Percentiles rank a stretch among this genome's conserved stretches.
These are phyloP conservation scores for Calamus simplicifolius DNA, from an alignment of 176 grass and related monocot species.

Conservation along the genomic window DNA sequence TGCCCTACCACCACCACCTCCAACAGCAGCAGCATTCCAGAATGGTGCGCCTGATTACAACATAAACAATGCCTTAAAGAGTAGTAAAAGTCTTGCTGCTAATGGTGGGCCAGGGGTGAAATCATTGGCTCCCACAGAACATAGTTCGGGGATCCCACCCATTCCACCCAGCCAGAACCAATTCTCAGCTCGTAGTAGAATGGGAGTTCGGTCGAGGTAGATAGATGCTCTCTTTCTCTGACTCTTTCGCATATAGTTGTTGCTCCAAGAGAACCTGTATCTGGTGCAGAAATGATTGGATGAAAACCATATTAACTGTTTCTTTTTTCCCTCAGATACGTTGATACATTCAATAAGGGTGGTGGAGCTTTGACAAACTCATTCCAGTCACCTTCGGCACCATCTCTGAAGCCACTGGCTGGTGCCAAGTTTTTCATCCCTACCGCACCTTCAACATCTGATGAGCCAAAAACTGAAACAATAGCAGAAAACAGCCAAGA, in stretches of 20 bases:
- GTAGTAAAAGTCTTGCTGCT: constrained; percentile 20
- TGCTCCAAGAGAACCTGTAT: too few species aligned
- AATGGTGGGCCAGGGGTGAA: constrained; percentile 34
- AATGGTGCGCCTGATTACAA: constrained; percentile 57
- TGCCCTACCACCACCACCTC: constrained; percentile 71
- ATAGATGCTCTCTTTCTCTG: too few species aligned
- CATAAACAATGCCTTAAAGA: constrained; percentile 36
- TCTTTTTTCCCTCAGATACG: constrained; percentile 45
- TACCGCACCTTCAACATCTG: constrained; percentile 10
- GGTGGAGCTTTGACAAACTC: constrained; percentile 30
- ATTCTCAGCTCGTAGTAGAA: constrained; percentile 75
- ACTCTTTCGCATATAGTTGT: too few species aligned
- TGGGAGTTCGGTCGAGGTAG: constrained; percentile 83
- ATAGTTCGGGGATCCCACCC: constrained; percentile 59
- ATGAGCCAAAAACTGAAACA: constrained; percentile 35
- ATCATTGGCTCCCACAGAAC: constrained; percentile 32
- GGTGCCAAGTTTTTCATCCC: constrained; percentile 89
- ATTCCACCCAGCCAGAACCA: constrained; percentile 85
- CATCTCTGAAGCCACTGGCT: constrained; percentile 37
- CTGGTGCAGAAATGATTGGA: background rate
- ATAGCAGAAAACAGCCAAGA: constrained; percentile 35
- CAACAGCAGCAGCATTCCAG: constrained; percentile 56
- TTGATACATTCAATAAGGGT: constrained; percentile 93
- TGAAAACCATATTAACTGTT: constrained; percentile 5
- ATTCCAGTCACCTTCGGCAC: constrained; percentile 52